A percentile compares a stretch with the other conserved stretches of the same genome.
Evolutionary conservation across 192 early-diverging fungal genomes (phyloP).

Genomic region (Linnemannia hyalina): DNA sequence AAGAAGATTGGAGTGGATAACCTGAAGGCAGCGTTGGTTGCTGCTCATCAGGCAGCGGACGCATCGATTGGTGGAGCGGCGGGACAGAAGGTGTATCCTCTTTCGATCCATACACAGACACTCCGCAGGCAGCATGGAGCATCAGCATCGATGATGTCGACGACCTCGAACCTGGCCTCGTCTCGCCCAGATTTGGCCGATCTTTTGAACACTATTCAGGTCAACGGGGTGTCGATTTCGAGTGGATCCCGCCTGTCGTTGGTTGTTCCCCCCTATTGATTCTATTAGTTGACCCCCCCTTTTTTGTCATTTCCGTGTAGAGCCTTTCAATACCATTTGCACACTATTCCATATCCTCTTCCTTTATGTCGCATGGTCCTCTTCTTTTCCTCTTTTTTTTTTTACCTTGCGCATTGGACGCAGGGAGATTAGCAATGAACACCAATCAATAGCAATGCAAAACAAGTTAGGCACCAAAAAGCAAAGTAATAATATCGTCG

Average conservation of each 20-base stretch:
- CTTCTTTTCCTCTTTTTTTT: neutral
- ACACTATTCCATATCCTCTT: neutral
- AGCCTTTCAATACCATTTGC: conserved; percentile 6
- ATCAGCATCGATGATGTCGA: conserved; percentile 16
- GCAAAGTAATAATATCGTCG: neutral
- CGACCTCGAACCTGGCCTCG: conserved; percentile 16
- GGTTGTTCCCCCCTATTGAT: conserved; percentile 41
- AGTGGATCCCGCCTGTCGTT: conserved; percentile 25
- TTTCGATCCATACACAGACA: conserved; percentile 46
- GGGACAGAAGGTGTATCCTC: conserved; percentile 30
- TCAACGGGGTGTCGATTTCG: conserved; percentile 3
- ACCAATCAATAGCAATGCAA: neutral
- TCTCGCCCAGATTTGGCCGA: conserved; percentile 50
- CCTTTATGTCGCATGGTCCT: neutral
- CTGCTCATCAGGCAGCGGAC: conserved; percentile 30
- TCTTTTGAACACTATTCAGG: conserved; percentile 44
- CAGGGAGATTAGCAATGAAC: neutral
- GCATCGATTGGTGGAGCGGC: conserved; percentile 26
- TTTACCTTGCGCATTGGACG: neutral
- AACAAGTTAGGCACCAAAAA: neutral
- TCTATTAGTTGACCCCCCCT: neutral
- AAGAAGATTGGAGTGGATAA: conserved; percentile 50
- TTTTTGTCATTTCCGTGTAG: neutral
- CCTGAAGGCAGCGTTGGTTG: conserved; percentile 52
- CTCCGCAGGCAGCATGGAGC: conserved; percentile 36